Conservation (phyloP, 75 land plant genomes). For the Azolla pinnata region DNA sequence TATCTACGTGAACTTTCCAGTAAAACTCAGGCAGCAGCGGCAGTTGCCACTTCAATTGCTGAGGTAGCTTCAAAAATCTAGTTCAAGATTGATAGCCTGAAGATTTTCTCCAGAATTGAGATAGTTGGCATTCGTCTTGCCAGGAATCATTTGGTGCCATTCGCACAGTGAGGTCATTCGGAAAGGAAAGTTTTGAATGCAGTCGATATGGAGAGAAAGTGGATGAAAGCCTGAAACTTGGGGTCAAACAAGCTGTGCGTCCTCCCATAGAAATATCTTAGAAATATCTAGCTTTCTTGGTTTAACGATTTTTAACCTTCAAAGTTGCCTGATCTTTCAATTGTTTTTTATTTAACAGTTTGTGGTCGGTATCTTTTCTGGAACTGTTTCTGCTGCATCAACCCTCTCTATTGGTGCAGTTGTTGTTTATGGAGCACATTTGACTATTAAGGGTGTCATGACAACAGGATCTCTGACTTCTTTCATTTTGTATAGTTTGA, state of each 20-base stretch:
- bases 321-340: neutral
- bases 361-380: conserved; percentile 72
- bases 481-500: conserved; percentile 92
- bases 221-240: conserved; percentile 74
- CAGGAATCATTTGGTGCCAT: conserved; percentile 96
- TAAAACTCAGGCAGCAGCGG: conserved; percentile 95
- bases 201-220: conserved; percentile 78
- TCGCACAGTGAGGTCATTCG: conserved; percentile 96
- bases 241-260: conserved; percentile 90
- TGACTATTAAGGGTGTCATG: conserved; percentile 74
- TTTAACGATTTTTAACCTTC: too few relatives aligned
- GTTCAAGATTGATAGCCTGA: too few relatives aligned
- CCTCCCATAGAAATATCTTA: neutral
- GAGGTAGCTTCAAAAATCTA: conserved; percentile 76
- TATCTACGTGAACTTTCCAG: conserved; percentile 89
- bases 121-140: neutral
- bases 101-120: too few relatives aligned
- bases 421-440: conserved; percentile 86
- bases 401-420: conserved; percentile 81
- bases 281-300: neutral
- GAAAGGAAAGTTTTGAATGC: conserved; percentile 73
- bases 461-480: conserved; percentile 88
- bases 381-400: conserved; percentile 87
- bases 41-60: conserved; percentile 84
- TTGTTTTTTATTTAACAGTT: conserved; percentile 38